These are phyloP conservation scores for Claviceps sp. DNA, from an alignment of 2,329 filamentous ascomycete species.

Conservation along the genomic window DNA sequence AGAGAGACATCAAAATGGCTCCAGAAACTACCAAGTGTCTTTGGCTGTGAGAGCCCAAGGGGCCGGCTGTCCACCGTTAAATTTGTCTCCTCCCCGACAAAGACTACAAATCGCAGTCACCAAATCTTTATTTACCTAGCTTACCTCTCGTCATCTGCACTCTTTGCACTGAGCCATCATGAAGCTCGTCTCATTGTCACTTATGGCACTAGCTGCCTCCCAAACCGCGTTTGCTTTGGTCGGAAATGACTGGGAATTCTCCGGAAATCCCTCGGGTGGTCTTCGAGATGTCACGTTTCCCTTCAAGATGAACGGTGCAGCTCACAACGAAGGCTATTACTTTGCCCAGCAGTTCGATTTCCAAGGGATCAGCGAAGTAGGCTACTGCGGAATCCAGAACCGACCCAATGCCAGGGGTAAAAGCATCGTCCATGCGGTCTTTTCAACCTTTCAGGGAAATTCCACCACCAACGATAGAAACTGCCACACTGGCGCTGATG, in stretches of 20 bases:
- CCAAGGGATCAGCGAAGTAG: not conserved
- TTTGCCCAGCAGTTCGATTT: slow-evolving; percentile 13
- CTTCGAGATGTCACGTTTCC: slow-evolving; percentile 9
- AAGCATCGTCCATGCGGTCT: not conserved
- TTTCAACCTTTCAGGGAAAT: not conserved
- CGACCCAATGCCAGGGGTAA: not conserved
- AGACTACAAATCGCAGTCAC: too few species aligned
- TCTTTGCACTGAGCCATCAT: too few species aligned
- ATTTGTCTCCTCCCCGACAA: too few species aligned
- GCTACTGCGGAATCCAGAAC: not conserved
- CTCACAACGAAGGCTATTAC: slow-evolving; percentile 10
- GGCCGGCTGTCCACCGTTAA: too few species aligned
- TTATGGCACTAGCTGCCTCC: not conserved
- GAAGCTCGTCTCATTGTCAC: too few species aligned
- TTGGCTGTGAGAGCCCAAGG: too few species aligned
- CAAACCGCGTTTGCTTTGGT: not conserved
- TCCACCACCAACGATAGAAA: not conserved
- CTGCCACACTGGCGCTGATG: not conserved
- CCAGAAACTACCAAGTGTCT: too few species aligned
- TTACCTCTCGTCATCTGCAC: too few species aligned
- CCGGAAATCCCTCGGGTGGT: not conserved
- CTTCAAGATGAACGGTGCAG: slow-evolving; percentile 9
- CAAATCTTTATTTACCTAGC: too few species aligned
- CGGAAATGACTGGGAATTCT: not conserved
- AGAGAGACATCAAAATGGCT: too few species aligned